Base-by-base conservation (phyloP, 2,329 filamentous ascomycete species). In the Trichoderma oligosporum region DNA sequence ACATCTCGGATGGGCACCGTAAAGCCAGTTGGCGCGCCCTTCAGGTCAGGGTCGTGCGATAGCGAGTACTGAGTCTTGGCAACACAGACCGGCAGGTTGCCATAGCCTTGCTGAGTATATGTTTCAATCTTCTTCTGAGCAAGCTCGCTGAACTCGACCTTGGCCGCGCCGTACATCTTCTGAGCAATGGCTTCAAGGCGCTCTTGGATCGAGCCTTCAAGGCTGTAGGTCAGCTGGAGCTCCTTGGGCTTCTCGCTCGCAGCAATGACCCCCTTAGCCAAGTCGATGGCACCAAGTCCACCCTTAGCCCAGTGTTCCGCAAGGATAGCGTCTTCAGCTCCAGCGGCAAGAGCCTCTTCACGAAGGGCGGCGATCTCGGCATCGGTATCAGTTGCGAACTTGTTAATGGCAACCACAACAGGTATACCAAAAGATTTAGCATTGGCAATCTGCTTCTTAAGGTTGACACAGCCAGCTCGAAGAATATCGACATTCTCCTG, bases 21-120 rank as follows among this genome's bases (percentile, higher is more conserved):
- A 74, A 97, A 99, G 59, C 93, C 94, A 4, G 87, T 89, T 22
- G 94, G 94, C 7, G 94, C 94, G 61, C 94, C 94, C 82, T 99
- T 99, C 66, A 97, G 81, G 9, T 89, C 85, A 2, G 93, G 88
- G 71, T 99, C 91, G 73, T 97, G 93, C 58, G 88, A 94, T 47
- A 99, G 81, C 31, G 90, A 96, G 78, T 99, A 99, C 74, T 99
- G 94, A 12, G 94, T 99, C 85, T 99, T 99, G 61, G 94, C 94
- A 63, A 97, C 84, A 73, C 94, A 99, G 69, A 97, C 96, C 33
- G 94, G 94, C 63, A 99, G 78, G 73, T 96, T 91, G 20, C 88
- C 88, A 67, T 93, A 95, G 44, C 94, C 94, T 74, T 97, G 94
- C 70, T 85, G 84, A 29, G 89, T 92, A 75, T 97, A 99, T 7